Base-by-base conservation (phyloP, 208 protist species). In the Blechomonas ayalai region DNA sequence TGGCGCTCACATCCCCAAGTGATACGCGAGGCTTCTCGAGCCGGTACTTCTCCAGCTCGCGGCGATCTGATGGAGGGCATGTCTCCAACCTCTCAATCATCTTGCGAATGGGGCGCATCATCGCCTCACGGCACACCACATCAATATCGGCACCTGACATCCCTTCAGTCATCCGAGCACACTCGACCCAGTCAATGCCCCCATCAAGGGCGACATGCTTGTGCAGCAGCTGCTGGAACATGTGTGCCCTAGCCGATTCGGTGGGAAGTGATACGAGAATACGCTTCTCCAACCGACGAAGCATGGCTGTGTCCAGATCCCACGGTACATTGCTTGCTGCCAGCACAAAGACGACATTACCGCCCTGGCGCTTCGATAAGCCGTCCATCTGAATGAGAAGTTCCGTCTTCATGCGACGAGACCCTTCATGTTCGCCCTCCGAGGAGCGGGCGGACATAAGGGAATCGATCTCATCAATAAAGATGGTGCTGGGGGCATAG, bases 391-490 rank as follows among this genome's bases (percentile, higher is more conserved):
- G 90, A 41, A 87, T 82, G 8, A 97, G 69, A 13, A 97, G 73
- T 63, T 97, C 89, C 29, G 86, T 97, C 66, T 97, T 97, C 81
- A 97, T 88, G 25, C 90, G 73, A 9, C 92, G 79, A 26, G 75
- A 90, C 1, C 83, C 92, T 46, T 97, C 92, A 52, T 95, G 85
- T 59, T 92, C 84, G 36, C 78, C 86, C 36, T 99, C 97, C 31
- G 52, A 85, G 49, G 98, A 97, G 25, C 98, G 57, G 4, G 83
- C 61, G 7, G 79, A 83, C 75, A 92, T 92, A 22, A 99, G 62
- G 4, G 97, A 97, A 73, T 99, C 98, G 13, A 99, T 90, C 69
- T 99, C 99, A 77, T 99, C 99, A 45, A 99, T 97, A 76, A 99
- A 99, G 33, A 99, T 97, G 39, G 99, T 95, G 50, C 73, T 90